Evolutionary conservation across 768 basidiomycete species (phyloP).

Genomic region (Suillus cothurnatus): DNA sequence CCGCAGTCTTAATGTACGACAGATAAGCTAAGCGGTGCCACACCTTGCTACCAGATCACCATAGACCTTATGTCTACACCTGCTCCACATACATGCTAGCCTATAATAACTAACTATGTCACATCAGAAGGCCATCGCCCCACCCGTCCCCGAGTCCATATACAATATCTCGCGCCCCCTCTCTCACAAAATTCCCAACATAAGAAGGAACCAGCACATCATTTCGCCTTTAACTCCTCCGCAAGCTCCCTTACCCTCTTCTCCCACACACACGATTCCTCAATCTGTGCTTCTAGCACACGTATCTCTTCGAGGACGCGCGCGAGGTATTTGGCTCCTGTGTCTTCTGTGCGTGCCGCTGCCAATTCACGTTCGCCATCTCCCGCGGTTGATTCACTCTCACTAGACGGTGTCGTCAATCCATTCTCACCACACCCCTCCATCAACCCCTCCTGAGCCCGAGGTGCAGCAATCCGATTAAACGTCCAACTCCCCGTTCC

Average conservation of each 20-base stretch:
- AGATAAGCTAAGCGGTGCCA: too few relatives aligned
- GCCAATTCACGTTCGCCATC: background rate
- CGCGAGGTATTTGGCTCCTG: constrained; percentile 20
- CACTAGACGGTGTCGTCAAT: background rate
- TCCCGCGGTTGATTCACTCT: background rate
- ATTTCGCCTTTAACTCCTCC: constrained; percentile 22
- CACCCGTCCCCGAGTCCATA: background rate
- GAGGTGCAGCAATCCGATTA: constrained; percentile 48
- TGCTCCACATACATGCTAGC: background rate
- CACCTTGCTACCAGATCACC: too few relatives aligned
- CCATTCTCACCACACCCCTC: background rate
- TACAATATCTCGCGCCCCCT: background rate
- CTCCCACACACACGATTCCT: constrained; percentile 29
- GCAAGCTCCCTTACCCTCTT: constrained; percentile 27
- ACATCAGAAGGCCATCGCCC: background rate
- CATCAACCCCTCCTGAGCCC: background rate
- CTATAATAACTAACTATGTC: background rate
- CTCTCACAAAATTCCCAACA: background rate
- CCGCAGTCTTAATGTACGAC: too few relatives aligned
- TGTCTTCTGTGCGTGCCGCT: background rate
- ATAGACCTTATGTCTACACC: too few relatives aligned
- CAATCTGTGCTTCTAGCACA: constrained; percentile 24
- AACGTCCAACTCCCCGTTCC: constrained; percentile 72
- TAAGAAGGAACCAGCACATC: background rate
- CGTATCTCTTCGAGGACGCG: constrained; percentile 31